phyloP scores from a whole-genome alignment of 2,329 filamentous ascomycete species.

The Arthroderma sp. region DNA sequence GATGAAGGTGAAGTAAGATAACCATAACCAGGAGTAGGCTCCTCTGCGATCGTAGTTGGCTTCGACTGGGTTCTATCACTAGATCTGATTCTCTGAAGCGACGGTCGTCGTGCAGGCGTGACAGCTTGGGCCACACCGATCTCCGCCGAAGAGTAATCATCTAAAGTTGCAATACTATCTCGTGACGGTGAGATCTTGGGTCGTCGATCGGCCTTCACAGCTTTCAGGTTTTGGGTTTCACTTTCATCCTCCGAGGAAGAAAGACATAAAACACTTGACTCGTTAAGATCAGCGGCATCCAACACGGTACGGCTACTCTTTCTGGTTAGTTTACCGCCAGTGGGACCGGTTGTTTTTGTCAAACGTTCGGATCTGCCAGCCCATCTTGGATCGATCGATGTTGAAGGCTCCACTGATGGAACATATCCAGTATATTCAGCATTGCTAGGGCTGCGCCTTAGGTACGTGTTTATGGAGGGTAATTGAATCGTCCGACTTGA shows the following conservation, averaged over 20 bases:
- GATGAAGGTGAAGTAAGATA: not conserved
- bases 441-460: not conserved
- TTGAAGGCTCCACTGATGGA: too few relatives aligned
- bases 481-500: too few relatives aligned
- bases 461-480: too few relatives aligned
- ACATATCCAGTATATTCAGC: not conserved
- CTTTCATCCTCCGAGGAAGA: conserved; percentile 37
- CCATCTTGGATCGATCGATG: conserved; percentile 10
- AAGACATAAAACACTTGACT: conserved; percentile 34
- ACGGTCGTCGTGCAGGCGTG: conserved; percentile 19
- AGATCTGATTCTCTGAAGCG: conserved; percentile 17
- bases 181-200: conserved; percentile 12
- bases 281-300: conserved; percentile 28
- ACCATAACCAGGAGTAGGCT: too few relatives aligned
- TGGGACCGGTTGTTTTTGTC: not conserved
- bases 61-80: conserved; percentile 10
- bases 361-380: not conserved
- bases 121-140: conserved; percentile 30
- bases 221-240: conserved; percentile 6
- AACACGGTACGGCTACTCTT: conserved; percentile 28
- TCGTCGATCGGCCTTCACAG: conserved; percentile 5
- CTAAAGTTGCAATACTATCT: conserved; percentile 28
- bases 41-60: not conserved
- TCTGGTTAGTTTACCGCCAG: conserved; percentile 15
- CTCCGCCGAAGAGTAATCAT: conserved; percentile 27